A percentile compares a stretch with the other conserved stretches of the same genome.
Conservation (phyloP, 2,329 filamentous ascomycete species). For the Nemania sp. region DNA sequence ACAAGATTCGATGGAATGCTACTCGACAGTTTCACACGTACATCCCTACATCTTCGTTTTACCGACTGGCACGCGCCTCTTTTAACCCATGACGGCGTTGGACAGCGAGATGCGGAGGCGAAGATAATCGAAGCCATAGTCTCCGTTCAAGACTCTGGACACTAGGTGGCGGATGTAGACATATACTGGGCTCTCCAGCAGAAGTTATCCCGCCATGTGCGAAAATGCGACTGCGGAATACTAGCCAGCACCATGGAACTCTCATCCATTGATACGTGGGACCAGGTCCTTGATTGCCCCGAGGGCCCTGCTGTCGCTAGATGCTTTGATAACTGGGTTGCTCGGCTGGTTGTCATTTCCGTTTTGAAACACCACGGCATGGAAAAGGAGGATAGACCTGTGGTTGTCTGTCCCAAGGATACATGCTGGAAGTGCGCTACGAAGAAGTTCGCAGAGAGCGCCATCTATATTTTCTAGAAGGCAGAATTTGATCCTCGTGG, state of each 20-base stretch:
- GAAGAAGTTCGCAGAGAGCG: too few species aligned
- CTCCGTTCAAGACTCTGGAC: not conserved
- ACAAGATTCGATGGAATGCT: slow-evolving; percentile 3
- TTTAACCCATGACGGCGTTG: not conserved
- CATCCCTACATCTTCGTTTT: slow-evolving; percentile 18
- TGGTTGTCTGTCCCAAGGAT: too few species aligned
- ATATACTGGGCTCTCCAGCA: too few species aligned
- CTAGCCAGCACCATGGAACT: too few species aligned
- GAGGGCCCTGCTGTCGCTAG: slow-evolving; percentile 6
- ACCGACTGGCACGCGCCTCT: not conserved
- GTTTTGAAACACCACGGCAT: too few species aligned
- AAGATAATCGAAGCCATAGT: not conserved
- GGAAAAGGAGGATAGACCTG: too few species aligned
- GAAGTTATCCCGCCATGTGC: too few species aligned
- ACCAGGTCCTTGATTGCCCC: slow-evolving; percentile 10
- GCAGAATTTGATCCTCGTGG: too few species aligned
- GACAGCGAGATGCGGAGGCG: not conserved
- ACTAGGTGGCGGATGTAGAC: not conserved
- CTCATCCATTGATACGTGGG: slow-evolving; percentile 12
- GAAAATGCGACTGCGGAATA: too few species aligned
- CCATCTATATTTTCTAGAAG: too few species aligned
- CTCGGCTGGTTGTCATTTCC: slow-evolving; percentile 6
- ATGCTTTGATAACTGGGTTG: slow-evolving; percentile 13
- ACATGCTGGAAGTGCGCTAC: too few species aligned
- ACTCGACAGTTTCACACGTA: slow-evolving; percentile 12